phyloP scores from a whole-genome alignment of 345 rosid species.

The Ailanthus altissimus region DNA sequence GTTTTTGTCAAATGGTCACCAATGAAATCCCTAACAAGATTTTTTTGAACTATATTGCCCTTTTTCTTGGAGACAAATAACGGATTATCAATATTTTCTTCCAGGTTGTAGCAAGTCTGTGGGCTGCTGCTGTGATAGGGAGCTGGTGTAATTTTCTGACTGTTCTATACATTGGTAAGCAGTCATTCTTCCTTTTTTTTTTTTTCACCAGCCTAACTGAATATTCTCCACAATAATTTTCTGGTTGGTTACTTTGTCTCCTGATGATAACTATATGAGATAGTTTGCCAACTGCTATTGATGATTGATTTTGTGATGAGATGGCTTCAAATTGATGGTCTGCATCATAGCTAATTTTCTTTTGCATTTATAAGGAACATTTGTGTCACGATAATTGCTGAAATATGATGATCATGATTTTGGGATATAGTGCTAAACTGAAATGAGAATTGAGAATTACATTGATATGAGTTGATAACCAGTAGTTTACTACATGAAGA shows the following conservation, averaged over 20 bases:
- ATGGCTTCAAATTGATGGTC: neutral
- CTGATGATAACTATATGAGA: neutral
- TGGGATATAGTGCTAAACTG: neutral
- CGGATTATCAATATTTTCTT: constrained; percentile 6
- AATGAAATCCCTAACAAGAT: neutral
- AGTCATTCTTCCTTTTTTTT: neutral
- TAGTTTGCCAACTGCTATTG: neutral
- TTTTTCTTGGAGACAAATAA: constrained; percentile 1
- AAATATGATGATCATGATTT: neutral
- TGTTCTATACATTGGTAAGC: constrained; percentile 84
- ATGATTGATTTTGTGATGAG: neutral
- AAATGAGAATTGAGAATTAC: neutral
- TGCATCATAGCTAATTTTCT: neutral
- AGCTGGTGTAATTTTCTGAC: constrained; percentile 96
- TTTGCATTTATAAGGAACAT: neutral
- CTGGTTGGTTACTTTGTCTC: neutral
- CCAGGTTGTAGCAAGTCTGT: constrained; percentile 71
- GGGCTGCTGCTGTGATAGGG: constrained; percentile 80
- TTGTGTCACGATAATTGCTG: neutral
- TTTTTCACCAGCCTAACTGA: neutral
- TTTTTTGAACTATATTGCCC: neutral
- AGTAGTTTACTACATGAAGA: neutral
- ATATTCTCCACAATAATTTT: neutral
- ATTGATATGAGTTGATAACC: neutral
- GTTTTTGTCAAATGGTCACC: neutral